Percentiles rank a stretch among this genome's conserved stretches.
phyloP scores from a whole-genome alignment of 352 stramenopile species.

The Thraustochytrium striatum region DNA sequence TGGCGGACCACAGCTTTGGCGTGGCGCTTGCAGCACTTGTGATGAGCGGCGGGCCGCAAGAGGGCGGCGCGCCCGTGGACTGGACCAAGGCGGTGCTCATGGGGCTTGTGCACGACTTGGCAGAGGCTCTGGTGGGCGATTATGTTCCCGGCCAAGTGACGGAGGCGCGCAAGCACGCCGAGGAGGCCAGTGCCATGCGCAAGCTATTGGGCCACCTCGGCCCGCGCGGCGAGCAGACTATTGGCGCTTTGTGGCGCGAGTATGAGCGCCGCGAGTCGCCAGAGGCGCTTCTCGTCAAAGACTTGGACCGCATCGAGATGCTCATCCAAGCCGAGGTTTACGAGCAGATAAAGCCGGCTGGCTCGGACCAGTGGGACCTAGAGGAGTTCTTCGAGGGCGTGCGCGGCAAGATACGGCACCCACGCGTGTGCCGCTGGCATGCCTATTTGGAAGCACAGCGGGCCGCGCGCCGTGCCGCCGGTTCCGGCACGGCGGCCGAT shows the following conservation, averaged over 20 bases:
- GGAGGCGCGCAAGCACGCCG: slow-evolving; percentile 1
- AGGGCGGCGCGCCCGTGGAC: not conserved
- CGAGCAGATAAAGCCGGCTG: not conserved
- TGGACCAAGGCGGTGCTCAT: slow-evolving; percentile 17
- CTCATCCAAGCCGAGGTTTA: slow-evolving; percentile 45
- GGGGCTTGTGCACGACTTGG: slow-evolving; percentile 42
- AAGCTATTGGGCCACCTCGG: slow-evolving; percentile 11
- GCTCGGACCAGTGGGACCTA: not conserved
- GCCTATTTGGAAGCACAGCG: not conserved
- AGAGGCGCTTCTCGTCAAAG: slow-evolving; percentile 42
- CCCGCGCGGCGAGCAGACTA: not conserved
- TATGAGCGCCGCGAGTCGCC: slow-evolving; percentile 30
- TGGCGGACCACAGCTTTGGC: slow-evolving; percentile 36
- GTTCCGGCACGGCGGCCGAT: not conserved
- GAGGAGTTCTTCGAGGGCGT: slow-evolving; percentile 46
- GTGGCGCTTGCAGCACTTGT: slow-evolving; percentile 3
- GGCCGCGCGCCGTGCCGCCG: not conserved
- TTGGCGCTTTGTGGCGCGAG: slow-evolving; percentile 33
- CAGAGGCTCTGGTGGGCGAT: slow-evolving; percentile 45
- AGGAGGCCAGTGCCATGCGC: slow-evolving; percentile 21
- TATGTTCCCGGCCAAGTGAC: slow-evolving; percentile 12
- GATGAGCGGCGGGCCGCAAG: no score
- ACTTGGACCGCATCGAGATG: slow-evolving; percentile 49
- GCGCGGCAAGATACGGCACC: slow-evolving; percentile 39
- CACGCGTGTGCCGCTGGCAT: slow-evolving; percentile 10